A percentile compares a stretch with the other conserved stretches of the same genome.
Evolutionary conservation across 2,329 filamentous ascomycete genomes (phyloP).

Genomic region (Cyanodermella asteris): DNA sequence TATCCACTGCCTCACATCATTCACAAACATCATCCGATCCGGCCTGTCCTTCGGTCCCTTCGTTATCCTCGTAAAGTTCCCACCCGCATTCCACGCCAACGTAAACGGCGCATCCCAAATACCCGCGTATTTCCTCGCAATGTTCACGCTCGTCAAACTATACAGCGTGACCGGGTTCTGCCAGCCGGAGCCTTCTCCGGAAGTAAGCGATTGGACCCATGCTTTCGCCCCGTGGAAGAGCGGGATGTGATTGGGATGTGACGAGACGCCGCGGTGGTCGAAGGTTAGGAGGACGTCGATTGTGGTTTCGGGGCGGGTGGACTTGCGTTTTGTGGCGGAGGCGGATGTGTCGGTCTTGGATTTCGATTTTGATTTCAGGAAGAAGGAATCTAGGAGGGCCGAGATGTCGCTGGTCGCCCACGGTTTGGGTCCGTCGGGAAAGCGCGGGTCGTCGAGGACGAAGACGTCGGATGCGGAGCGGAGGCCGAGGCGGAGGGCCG

Average conservation of each 20-base stretch:
- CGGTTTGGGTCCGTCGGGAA: conserved; percentile 90
- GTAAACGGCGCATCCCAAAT: conserved; percentile 58
- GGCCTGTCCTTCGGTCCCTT: conserved; percentile 28
- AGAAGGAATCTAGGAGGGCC: conserved; percentile 5
- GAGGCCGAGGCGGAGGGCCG: conserved; percentile 55
- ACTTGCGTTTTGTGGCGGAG: conserved; percentile 23
- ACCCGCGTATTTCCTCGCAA: conserved; percentile 61
- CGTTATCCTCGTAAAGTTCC: conserved; percentile 23
- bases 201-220: conserved; percentile 48
- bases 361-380: conserved; percentile 49
- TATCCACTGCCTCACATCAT: conserved; percentile 37
- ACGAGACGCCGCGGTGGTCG: conserved; percentile 59
- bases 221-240: conserved; percentile 59
- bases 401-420: conserved; percentile 6
- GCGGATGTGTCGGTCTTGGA: no score
- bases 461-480: conserved; percentile 57
- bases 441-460: conserved; percentile 61
- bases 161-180: conserved; percentile 63
- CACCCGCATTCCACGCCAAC: no score
- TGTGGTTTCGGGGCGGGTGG: conserved; percentile 25
- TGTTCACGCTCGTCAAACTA: conserved; percentile 50
- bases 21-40: conserved; percentile 46
- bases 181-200: conserved; percentile 37
- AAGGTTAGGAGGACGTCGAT: conserved; percentile 84
- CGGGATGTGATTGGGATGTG: conserved; percentile 83